Conservation (phyloP, 2,329 filamentous ascomycete species). For the Aspergillus piperis region DNA sequence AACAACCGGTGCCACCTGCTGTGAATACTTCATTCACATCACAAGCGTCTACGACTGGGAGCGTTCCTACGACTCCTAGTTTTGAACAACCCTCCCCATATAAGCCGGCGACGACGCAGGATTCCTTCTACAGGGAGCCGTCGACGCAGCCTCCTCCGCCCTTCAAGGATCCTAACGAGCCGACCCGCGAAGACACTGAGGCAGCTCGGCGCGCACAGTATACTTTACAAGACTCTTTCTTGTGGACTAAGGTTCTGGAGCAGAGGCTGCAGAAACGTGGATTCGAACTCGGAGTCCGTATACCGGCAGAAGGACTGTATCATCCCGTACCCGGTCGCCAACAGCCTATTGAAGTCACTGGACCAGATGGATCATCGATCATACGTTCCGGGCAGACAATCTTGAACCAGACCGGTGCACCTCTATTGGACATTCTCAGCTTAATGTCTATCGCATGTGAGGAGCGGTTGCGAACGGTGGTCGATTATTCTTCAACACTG, state of each 20-base stretch:
- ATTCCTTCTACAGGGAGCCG: constrained; percentile 64
- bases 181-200: constrained; percentile 64
- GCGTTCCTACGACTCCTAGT: constrained; percentile 47
- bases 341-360: constrained; percentile 53
- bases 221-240: constrained; percentile 72
- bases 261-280: constrained; percentile 59
- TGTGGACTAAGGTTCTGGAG: constrained; percentile 62
- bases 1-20: constrained; percentile 40
- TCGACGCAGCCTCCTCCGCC: constrained; percentile 64
- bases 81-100: constrained; percentile 53
- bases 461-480: constrained; percentile 70
- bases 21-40: constrained; percentile 44
- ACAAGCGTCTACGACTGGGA: constrained; percentile 44
- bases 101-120: constrained; percentile 58
- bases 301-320: constrained; percentile 60
- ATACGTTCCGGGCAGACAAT: constrained; percentile 68
- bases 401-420: constrained; percentile 66
- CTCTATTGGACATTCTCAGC: constrained; percentile 77
- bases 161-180: constrained; percentile 66
- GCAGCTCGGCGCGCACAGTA: constrained; percentile 63
- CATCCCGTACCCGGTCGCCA: constrained; percentile 45
- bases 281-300: constrained; percentile 58
- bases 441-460: constrained; percentile 81
- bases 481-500: constrained; percentile 75
- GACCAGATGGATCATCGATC: constrained; percentile 64